phyloP scores from a whole-genome alignment of 805 yeast genomes.

The Scheffersomyces lignosus region DNA sequence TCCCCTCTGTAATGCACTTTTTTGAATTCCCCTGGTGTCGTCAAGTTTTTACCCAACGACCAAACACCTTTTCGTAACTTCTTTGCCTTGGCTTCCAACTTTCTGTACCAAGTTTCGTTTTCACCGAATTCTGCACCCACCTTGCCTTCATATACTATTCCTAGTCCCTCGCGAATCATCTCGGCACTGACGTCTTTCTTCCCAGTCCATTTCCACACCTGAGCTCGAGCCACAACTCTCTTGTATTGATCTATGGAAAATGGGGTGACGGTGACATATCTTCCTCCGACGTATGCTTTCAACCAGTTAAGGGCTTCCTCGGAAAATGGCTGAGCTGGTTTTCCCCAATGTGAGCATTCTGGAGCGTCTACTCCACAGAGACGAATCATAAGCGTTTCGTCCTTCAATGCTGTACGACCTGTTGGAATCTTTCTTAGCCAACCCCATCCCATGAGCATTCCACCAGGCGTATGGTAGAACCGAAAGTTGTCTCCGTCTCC shows the following conservation, averaged over 20 bases:
- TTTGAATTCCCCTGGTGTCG: conserved; percentile 82
- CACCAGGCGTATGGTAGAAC: conserved; percentile 93
- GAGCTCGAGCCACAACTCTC: conserved; percentile 80
- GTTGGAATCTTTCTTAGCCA: conserved; percentile 75
- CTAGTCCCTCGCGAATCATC: conserved; percentile 82
- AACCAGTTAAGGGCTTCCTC: conserved; percentile 86
- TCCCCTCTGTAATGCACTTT: conserved; percentile 26
- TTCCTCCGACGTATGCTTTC: conserved; percentile 60
- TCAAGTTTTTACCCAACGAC: conserved; percentile 50
- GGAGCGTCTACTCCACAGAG: conserved; percentile 97
- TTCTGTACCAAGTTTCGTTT: conserved; percentile 56
- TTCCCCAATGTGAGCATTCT: conserved; percentile 91
- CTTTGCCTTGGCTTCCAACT: conserved; percentile 63
- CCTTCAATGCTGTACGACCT: conserved; percentile 46
- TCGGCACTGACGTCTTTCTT: conserved; percentile 80
- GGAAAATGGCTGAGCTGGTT: conserved; percentile 84
- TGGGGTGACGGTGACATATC: conserved; percentile 73
- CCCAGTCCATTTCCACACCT: conserved; percentile 58
- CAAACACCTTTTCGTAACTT: conserved; percentile 64
- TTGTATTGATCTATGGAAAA: conserved; percentile 84
- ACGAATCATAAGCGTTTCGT: conserved; percentile 75
- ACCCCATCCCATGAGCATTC: conserved; percentile 86
- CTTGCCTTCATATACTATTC: conserved; percentile 83
- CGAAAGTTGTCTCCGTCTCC: conserved; percentile 97
- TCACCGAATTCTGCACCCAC: conserved; percentile 85